phyloP scores from a whole-genome alignment of 1,284 basidiomycete genomes.

The Naganishia liquefaciens region DNA sequence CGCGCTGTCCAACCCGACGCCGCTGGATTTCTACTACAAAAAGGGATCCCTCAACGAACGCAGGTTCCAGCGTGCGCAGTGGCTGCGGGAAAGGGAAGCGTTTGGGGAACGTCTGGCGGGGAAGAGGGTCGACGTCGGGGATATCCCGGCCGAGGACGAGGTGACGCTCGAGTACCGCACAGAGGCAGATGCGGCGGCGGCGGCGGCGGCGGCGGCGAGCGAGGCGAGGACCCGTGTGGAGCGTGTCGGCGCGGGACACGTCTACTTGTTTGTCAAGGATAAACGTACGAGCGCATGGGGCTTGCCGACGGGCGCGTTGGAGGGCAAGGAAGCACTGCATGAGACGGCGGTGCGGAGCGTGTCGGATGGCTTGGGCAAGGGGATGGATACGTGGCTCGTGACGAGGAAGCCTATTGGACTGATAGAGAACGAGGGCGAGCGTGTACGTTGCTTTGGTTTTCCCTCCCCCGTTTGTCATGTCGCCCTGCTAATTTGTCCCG shows the following conservation, averaged over 20 bases:
- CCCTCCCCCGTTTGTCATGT: no score
- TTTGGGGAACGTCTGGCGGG: constrained; percentile 65
- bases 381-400: constrained; percentile 53
- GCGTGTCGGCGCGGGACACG: constrained; percentile 75
- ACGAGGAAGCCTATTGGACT: constrained; percentile 52
- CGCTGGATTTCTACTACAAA: constrained; percentile 92
- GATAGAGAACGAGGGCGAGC: constrained; percentile 40
- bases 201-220: constrained; percentile 67
- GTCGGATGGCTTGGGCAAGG: constrained; percentile 42
- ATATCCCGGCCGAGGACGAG: constrained; percentile 56
- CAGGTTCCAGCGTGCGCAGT: constrained; percentile 73
- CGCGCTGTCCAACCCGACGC: constrained; percentile 84
- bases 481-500: no score
- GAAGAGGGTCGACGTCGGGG: constrained; percentile 63
- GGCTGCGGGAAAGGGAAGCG: constrained; percentile 65
- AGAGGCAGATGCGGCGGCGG: constrained; percentile 57
- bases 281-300: constrained; percentile 67
- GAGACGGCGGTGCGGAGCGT: constrained; percentile 45
- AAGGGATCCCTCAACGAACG: constrained; percentile 82
- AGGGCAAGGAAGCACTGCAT: constrained; percentile 45
- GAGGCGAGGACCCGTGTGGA: constrained; percentile 67
- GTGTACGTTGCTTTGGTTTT: constrained; percentile 41
- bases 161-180: constrained; percentile 42
- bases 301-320: constrained; percentile 61
- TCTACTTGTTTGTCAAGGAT: constrained; percentile 76